Evolutionary conservation across 2,329 filamentous ascomycete genomes (phyloP).

Genomic region (Claviceps sp.): DNA sequence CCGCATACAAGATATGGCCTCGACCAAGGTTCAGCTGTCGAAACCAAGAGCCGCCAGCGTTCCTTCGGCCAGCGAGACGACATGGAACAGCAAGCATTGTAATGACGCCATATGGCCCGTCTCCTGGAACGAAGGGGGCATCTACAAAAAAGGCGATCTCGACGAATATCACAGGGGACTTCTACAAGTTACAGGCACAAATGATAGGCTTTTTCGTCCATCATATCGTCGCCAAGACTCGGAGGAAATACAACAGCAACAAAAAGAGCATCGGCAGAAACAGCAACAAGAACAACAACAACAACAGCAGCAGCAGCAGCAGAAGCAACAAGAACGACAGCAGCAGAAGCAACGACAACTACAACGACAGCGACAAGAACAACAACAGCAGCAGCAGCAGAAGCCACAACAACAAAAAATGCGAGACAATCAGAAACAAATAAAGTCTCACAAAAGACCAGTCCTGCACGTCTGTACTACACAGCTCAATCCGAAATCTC

Average conservation of each 20-base stretch:
- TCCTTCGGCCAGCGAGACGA: not conserved
- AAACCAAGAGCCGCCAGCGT: not conserved
- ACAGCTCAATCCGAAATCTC: not conserved
- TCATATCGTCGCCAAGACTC: not conserved
- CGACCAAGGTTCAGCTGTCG: not conserved
- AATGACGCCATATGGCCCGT: not conserved
- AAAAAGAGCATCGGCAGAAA: not conserved
- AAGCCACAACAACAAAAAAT: not conserved
- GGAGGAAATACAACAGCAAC: not conserved
- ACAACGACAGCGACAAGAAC: not conserved
- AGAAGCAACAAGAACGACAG: not conserved
- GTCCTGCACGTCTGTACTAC: not conserved
- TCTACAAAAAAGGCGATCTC: not conserved
- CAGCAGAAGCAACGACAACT: not conserved
- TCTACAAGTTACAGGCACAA: not conserved
- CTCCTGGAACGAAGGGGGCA: not conserved
- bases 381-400: not conserved
- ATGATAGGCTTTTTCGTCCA: not conserved
- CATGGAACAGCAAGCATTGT: not conserved
- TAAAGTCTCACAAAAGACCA: not conserved
- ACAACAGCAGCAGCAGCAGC: not conserved
- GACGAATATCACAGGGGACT: slow-evolving; percentile 4
- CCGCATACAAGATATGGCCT: not conserved
- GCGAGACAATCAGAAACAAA: not conserved
- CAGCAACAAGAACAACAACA: not conserved